These are phyloP conservation scores for Rhizophora apiculata DNA, from an alignment of 345 rosid genomes.

Conservation along the genomic window DNA sequence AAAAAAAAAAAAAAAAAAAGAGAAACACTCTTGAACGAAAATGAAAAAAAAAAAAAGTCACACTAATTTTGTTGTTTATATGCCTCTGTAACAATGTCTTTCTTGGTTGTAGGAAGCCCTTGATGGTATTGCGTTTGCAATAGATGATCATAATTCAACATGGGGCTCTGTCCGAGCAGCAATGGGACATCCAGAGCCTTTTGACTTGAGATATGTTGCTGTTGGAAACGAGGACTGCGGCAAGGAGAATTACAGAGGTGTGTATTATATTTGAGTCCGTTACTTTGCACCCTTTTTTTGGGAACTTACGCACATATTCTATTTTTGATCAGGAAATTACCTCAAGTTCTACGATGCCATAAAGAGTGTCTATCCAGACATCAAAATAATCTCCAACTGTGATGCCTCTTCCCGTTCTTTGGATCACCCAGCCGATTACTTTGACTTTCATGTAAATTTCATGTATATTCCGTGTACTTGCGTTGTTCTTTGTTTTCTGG, in stretches of 20 bases:
- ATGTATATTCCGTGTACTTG: background rate
- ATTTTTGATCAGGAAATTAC: constrained; percentile 72
- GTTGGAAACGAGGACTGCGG: constrained; percentile 92
- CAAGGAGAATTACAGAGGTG: constrained; percentile 83
- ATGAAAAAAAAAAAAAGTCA: background rate
- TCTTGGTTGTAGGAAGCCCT: constrained; percentile 77
- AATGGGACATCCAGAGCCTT: constrained; percentile 91
- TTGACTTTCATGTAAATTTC: constrained; percentile 71
- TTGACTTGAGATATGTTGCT: constrained; percentile 87
- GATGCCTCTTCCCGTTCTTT: constrained; percentile 75
- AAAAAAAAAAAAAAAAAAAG: background rate
- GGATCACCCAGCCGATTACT: constrained; percentile 86
- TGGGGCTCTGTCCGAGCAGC: constrained; percentile 94
- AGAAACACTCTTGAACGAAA: background rate
- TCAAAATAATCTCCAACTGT: constrained; percentile 84
- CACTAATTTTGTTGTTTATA: background rate
- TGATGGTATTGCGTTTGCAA: constrained; percentile 86
- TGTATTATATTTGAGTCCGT: constrained; percentile 9
- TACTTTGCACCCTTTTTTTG: background rate
- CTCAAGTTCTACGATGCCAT: constrained; percentile 82
- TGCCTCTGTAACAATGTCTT: constrained; percentile 3
- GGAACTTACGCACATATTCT: constrained; percentile 7
- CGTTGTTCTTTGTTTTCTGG: background rate
- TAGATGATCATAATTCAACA: constrained; percentile 62
- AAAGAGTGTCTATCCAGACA: constrained; percentile 71